These are phyloP conservation scores for Flaveria bidentis DNA, from an alignment of 129 eudicot species.

Conservation along the genomic window DNA sequence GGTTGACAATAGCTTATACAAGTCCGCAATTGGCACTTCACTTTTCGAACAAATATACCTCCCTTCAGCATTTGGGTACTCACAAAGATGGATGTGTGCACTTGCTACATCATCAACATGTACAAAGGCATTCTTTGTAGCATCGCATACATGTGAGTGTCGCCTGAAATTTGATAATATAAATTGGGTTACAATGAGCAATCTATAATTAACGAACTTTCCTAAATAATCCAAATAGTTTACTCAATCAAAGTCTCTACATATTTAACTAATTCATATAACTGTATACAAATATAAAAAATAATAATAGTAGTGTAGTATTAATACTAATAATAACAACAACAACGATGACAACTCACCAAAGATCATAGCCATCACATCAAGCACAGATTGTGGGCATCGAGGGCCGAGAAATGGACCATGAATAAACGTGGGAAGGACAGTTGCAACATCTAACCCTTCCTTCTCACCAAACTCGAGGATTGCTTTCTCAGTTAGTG, in stretches of 20 bases:
- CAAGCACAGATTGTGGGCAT: constrained; percentile 39
- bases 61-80: constrained; percentile 50
- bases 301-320: neutral
- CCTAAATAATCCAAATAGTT: neutral
- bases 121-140: constrained; percentile 27
- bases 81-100: constrained; percentile 54
- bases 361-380: constrained; percentile 30
- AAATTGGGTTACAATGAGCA: neutral
- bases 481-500: constrained; percentile 44
- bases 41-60: constrained; percentile 56
- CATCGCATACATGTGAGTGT: constrained; percentile 14
- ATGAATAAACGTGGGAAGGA: constrained; percentile 44
- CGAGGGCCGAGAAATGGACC: constrained; percentile 57
- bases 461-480: constrained; percentile 49
- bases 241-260: neutral
- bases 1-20: constrained; percentile 39
- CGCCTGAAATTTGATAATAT: constrained; percentile 27
- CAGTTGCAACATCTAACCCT: constrained; percentile 47
- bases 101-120: constrained; percentile 63
- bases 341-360: neutral
- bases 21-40: constrained; percentile 36
- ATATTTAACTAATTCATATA: neutral
- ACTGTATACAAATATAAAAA: no score
- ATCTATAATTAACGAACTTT: neutral
- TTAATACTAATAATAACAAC: neutral